Evolutionary conservation across 257 asterid species (phyloP).

Genomic region (Solanum chaucha): DNA sequence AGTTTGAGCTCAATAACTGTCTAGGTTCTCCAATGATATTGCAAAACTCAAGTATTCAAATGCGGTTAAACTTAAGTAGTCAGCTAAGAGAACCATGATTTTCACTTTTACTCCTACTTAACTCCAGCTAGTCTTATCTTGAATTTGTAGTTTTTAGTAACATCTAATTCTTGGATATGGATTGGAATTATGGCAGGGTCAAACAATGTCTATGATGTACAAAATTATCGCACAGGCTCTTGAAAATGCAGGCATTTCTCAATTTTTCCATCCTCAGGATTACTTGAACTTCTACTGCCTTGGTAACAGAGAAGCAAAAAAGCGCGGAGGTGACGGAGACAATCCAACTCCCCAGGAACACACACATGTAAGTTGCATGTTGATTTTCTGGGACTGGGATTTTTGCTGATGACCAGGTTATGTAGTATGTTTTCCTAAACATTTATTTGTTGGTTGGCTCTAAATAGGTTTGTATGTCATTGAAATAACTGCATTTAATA

Average conservation of each 20-base stretch:
- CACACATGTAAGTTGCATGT: neutral
- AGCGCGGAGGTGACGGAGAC: neutral
- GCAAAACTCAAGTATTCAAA: neutral
- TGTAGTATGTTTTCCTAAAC: neutral
- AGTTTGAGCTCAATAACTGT: neutral
- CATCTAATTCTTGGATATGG: slow-evolving; percentile 2
- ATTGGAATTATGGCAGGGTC: slow-evolving; percentile 28
- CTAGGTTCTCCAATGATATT: neutral
- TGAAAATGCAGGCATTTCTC: slow-evolving; percentile 14
- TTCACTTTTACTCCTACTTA: neutral
- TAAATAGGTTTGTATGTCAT: neutral
- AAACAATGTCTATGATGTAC: slow-evolving; percentile 50
- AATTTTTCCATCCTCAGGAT: slow-evolving; percentile 31
- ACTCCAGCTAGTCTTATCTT: neutral
- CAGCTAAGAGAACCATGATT: neutral
- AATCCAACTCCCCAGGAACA: slow-evolving; percentile 2
- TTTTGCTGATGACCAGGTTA: neutral
- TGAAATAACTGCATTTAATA: neutral
- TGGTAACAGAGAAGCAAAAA: slow-evolving; percentile 30
- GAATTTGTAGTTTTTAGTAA: neutral
- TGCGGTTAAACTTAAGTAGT: neutral
- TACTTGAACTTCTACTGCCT: slow-evolving; percentile 46
- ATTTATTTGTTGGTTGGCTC: neutral
- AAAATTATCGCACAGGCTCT: slow-evolving; percentile 30
- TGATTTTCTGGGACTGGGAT: neutral